Percentiles rank a stretch among this genome's conserved stretches.
phyloP scores from a whole-genome alignment of 768 basidiomycete species.

The Serendipita sp. region DNA sequence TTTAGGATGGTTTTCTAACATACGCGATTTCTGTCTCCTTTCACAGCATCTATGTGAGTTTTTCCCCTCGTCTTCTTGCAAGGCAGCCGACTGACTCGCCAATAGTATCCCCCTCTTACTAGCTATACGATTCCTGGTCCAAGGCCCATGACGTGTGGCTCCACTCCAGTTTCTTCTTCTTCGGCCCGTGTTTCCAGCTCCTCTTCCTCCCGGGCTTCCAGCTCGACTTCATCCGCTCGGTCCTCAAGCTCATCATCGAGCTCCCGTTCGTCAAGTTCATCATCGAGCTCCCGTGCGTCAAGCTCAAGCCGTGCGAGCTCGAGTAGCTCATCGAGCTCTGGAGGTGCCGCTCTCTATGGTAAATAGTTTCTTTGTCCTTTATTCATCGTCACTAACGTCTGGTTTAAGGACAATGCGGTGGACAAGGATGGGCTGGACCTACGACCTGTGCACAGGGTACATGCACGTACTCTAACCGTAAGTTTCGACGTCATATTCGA shows the following conservation, averaged over 20 bases:
- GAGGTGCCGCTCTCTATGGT: not conserved
- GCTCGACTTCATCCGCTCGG: not conserved
- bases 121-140: constrained; percentile 11
- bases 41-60: constrained; percentile 2
- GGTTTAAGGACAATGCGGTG: not conserved
- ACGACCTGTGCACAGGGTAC: not conserved
- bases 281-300: not conserved
- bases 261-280: not conserved
- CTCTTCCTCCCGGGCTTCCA: not conserved
- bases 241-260: not conserved
- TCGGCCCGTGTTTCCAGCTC: not conserved
- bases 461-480: not conserved
- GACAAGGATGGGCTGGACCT: not conserved
- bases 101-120: not conserved
- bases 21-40: not conserved
- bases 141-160: constrained; percentile 17
- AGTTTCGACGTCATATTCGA: not conserved
- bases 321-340: too few relatives aligned
- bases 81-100: not conserved
- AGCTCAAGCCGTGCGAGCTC: not conserved
- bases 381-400: not conserved
- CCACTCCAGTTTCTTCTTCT: not conserved
- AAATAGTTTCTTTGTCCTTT: not conserved
- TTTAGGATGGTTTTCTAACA: not conserved
- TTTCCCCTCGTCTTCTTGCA: not conserved